Percentiles rank a stretch among this genome's conserved stretches.
Conservation (phyloP, 2,329 filamentous ascomycete species). For the Clonostachys rhizophaga region DNA sequence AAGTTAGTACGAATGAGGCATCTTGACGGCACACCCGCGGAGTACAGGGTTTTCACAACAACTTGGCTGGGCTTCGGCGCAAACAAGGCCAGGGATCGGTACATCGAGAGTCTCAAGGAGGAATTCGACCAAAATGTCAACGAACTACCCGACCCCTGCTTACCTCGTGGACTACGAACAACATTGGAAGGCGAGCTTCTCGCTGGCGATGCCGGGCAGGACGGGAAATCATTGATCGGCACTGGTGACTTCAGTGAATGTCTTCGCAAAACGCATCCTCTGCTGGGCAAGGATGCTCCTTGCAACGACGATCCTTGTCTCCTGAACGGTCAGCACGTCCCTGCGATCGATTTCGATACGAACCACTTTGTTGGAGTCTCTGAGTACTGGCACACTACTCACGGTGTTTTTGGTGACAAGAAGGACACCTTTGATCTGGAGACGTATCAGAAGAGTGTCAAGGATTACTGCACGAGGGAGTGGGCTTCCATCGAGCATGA, state of each 20-base stretch:
- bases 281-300: constrained; percentile 83
- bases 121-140: constrained; percentile 51
- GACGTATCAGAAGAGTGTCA: constrained; percentile 81
- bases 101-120: constrained; percentile 71
- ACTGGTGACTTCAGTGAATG: constrained; percentile 88
- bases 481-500: constrained; percentile 73
- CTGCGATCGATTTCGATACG: constrained; percentile 92
- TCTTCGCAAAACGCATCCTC: constrained; percentile 72
- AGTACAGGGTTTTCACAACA: constrained; percentile 90
- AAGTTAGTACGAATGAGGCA: constrained; percentile 82
- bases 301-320: constrained; percentile 83
- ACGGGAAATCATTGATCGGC: constrained; percentile 58
- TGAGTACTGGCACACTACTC: constrained; percentile 98
- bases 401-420: constrained; percentile 80
- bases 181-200: constrained; percentile 63
- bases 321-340: constrained; percentile 86
- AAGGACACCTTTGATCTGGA: constrained; percentile 85
- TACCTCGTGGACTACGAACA: constrained; percentile 73
- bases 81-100: constrained; percentile 82
- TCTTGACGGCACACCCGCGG: constrained; percentile 69
- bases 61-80: constrained; percentile 98
- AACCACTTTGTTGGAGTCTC: constrained; percentile 98
- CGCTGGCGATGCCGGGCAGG: constrained; percentile 18
- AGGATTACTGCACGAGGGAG: constrained; percentile 77
- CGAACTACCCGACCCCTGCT: constrained; percentile 85